Percentiles rank a stretch among this genome's conserved stretches.
Evolutionary conservation across 2,329 filamentous ascomycete genomes (phyloP).

Genomic region (Cladosporium colombiae): DNA sequence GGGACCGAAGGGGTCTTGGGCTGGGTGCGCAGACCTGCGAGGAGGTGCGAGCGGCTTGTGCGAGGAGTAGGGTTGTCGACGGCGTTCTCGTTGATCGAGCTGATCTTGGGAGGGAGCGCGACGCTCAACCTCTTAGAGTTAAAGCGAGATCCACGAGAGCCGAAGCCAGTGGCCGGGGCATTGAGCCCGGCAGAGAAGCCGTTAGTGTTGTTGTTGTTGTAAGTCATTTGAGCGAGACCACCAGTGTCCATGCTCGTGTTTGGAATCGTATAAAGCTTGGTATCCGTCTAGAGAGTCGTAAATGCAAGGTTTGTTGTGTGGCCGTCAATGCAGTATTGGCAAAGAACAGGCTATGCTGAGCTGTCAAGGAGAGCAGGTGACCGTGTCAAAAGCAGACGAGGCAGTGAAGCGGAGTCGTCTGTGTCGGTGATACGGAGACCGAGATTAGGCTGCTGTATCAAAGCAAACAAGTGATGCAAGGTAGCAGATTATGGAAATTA

Average conservation of each 20-base stretch:
- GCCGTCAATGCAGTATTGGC: constrained; percentile 15
- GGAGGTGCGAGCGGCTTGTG: constrained; percentile 90
- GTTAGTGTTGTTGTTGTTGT: constrained; percentile 59
- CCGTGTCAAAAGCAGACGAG: constrained; percentile 22
- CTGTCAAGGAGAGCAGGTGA: constrained; percentile 25
- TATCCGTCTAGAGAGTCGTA: constrained; percentile 21
- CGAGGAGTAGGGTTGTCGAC: constrained; percentile 78
- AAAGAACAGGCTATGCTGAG: constrained; percentile 19
- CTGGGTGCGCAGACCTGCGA: constrained; percentile 89
- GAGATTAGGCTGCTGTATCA: constrained; percentile 35
- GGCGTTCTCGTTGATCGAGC: constrained; percentile 65
- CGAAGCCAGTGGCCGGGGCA: constrained; percentile 64
- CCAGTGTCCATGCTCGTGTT: constrained; percentile 80
- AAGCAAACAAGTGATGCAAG: constrained; percentile 31
- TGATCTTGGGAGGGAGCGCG: constrained; percentile 70
- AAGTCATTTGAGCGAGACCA: constrained; percentile 99
- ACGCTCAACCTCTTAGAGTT: constrained; percentile 86
- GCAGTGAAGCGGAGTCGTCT: constrained; percentile 22
- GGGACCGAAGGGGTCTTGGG: constrained; percentile 80
- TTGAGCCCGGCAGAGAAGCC: constrained; percentile 69
- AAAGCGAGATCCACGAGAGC: constrained; percentile 75
- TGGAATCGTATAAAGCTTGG: constrained; percentile 23
- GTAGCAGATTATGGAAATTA: constrained; percentile 19
- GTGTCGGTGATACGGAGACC: constrained; percentile 23
- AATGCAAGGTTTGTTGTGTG: constrained; percentile 14